Evolutionary conservation across 2,329 filamentous ascomycete species (phyloP), one percentile per base, ranked within the genome.

Genomic region (Xylaria hypoxylon): DNA sequence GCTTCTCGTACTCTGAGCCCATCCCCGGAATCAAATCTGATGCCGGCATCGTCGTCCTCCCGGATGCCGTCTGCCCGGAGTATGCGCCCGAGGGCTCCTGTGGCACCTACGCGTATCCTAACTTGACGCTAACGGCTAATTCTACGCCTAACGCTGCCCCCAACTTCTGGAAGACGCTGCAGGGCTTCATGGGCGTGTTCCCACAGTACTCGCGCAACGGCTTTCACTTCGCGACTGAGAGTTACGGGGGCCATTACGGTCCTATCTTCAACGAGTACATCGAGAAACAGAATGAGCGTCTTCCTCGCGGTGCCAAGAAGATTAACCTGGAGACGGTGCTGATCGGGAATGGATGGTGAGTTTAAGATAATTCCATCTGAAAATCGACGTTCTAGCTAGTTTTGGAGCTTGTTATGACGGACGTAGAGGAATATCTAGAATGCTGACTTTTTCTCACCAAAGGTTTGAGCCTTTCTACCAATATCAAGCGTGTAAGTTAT

Each of bases 161-260:
- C 1, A 85, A 84, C 61, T 86, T 89, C 78, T 89, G 85, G 85
- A 86, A 84, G 75, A 86, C 85, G 0, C 73, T 89, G 28, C 87
- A 89, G 72, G 87, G 86, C 1, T 89, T 90, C 76, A 87, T 88
- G 83, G 87, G 87, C 2, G 87, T 83, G 0, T 89, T 89, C 73
- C 87, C 82, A 1, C 73, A 83, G 64, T 84, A 84, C 70, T 78
- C 81, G 0, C 77, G 82, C 22, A 78, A 82, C 48, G 83, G 82
- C 0, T 85, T 88, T 71, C 82, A 84, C 71, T 86, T 88, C 69
- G 79, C 85, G 0, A 86, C 84, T 0, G 86, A 88, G 74, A 84
- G 80, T 44, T 87, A 87, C 64, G 86, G 86, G 1, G 87, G 87
- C 0, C 86, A 88, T 67, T 88, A 87, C 70, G 86, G 80, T 0